phyloP scores from a whole-genome alignment of 306 rosid species.

The Aeschynomene evenia region DNA sequence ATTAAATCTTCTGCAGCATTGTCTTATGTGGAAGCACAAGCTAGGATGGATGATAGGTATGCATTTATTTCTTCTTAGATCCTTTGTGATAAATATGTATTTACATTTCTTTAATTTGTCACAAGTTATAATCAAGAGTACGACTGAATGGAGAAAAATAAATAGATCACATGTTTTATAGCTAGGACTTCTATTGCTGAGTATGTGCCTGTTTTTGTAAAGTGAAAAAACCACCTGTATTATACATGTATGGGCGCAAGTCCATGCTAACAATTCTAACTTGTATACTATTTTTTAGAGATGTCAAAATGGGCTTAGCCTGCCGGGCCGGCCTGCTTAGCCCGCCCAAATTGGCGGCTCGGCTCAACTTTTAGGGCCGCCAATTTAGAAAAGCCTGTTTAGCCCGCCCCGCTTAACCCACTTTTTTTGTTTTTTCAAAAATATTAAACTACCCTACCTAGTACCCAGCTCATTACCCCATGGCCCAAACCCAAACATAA shows the following conservation, averaged over 20 bases:
- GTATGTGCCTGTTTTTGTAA: background rate
- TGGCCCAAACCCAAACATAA: too few species aligned
- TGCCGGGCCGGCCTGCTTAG: too few species aligned
- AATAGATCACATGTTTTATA: background rate
- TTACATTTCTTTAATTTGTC: constrained; percentile 11
- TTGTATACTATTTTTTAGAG: too few species aligned
- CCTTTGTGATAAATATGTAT: background rate
- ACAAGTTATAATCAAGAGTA: constrained; percentile 3
- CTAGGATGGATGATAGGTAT: constrained; percentile 98
- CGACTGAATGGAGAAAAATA: constrained; percentile 13
- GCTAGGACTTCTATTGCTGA: background rate
- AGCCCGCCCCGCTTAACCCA: too few species aligned
- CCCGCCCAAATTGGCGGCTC: too few species aligned
- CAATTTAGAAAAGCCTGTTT: too few species aligned
- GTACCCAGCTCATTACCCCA: too few species aligned
- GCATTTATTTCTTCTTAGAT: constrained; percentile 35
- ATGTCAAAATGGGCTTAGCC: too few species aligned
- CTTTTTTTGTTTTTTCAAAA: too few species aligned
- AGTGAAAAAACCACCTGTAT: background rate
- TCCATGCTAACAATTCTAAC: background rate
- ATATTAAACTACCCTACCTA: too few species aligned
- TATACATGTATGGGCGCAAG: background rate
- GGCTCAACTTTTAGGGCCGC: too few species aligned
- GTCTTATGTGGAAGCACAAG: constrained; percentile 96
- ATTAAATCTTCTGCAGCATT: constrained; percentile 86